phyloP scores from a whole-genome alignment of 2,329 filamentous ascomycete species.

The Pseudocercospora macadamiae region DNA sequence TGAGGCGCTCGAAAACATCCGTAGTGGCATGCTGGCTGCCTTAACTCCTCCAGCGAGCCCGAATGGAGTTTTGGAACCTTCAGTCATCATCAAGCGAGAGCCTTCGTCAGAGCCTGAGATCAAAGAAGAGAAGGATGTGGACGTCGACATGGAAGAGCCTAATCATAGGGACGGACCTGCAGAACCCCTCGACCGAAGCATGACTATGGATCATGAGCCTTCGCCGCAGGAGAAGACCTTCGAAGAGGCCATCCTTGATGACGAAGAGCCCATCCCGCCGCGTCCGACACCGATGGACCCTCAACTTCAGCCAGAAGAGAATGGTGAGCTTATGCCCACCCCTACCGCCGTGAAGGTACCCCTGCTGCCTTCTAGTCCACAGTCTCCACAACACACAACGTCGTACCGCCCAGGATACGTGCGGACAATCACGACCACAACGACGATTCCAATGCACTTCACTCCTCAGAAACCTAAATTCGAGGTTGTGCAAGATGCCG shows the following conservation, averaged over 20 bases:
- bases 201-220: conserved; percentile 29
- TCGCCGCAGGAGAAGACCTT: conserved; percentile 6
- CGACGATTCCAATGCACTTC: conserved; percentile 52
- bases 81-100: conserved; percentile 12
- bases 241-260: conserved; percentile 20
- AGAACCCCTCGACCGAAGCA: conserved; percentile 30
- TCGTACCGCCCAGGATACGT: conserved; percentile 35
- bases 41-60: conserved; percentile 66
- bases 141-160: conserved; percentile 22
- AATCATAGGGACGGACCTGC: conserved; percentile 11
- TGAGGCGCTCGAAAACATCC: conserved; percentile 26
- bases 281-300: conserved; percentile 24
- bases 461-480: conserved; percentile 41
- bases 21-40: conserved; percentile 37
- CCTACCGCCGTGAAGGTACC: conserved; percentile 25
- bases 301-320: conserved; percentile 12
- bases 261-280: conserved; percentile 26
- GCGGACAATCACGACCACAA: conserved; percentile 52
- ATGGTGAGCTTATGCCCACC: conserved; percentile 8
- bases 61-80: conserved; percentile 51
- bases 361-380: conserved; percentile 46
- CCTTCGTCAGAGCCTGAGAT: conserved; percentile 9
- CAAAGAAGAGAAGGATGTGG: conserved; percentile 16
- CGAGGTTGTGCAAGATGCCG: conserved; percentile 23
- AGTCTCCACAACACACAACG: conserved; percentile 31